Conservation (phyloP, 2,329 filamentous ascomycete species). For the Alternaria ventricosa region DNA sequence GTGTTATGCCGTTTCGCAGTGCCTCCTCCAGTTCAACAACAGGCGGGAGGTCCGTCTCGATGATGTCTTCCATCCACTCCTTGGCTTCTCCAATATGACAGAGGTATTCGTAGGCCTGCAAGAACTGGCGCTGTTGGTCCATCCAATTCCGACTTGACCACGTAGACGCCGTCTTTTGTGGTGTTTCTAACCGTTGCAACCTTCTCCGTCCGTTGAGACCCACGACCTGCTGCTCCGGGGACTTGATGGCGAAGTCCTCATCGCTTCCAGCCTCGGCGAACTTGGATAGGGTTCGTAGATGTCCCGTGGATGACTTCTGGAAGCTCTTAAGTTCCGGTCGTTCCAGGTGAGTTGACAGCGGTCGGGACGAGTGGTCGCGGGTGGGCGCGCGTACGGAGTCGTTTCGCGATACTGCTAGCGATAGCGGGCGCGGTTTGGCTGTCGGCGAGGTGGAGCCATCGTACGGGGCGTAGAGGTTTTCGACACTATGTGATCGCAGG, state of each 20-base stretch:
- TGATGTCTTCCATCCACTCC: conserved; percentile 96
- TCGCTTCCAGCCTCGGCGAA: conserved; percentile 76
- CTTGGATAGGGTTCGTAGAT: conserved; percentile 85
- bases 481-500: conserved; percentile 52
- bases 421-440: conserved; percentile 53
- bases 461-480: conserved; percentile 50
- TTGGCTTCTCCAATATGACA: conserved; percentile 99
- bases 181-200: conserved; percentile 72
- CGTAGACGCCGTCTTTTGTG: conserved; percentile 60
- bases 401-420: conserved; percentile 48
- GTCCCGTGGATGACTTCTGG: conserved; percentile 86
- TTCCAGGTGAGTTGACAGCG: conserved; percentile 45
- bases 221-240: conserved; percentile 81
- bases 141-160: conserved; percentile 95
- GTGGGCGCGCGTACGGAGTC: conserved; percentile 48
- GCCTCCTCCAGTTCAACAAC: conserved; percentile 95
- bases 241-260: conserved; percentile 81
- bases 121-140: conserved; percentile 96
- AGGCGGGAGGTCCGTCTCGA: conserved; percentile 82
- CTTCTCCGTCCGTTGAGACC: conserved; percentile 84
- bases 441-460: conserved; percentile 52
- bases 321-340: conserved; percentile 75
- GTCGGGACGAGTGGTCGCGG: conserved; percentile 41
- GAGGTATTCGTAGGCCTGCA: conserved; percentile 97
- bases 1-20: conserved; percentile 86